Evolutionary conservation across 73 alveolate species (phyloP).

Genomic region (Symbiodinium pilosum): DNA sequence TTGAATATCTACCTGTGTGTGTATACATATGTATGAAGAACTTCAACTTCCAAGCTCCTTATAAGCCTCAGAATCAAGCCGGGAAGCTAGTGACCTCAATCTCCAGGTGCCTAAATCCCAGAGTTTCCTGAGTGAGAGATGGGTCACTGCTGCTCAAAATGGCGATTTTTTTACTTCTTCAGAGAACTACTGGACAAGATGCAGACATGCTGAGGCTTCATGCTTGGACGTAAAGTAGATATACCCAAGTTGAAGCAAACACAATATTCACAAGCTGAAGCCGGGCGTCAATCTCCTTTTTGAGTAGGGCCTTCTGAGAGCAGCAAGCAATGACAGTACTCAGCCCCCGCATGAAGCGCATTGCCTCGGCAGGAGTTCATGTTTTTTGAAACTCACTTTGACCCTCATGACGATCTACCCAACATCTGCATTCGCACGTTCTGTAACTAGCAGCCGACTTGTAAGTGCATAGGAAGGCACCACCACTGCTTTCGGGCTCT

Average conservation of each 20-base stretch:
- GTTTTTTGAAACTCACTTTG: too few species aligned
- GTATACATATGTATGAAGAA: too few species aligned
- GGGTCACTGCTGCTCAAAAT: too few species aligned
- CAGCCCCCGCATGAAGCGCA: constrained; percentile 57
- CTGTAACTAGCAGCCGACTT: too few species aligned
- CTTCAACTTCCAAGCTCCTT: not conserved
- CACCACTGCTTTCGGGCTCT: constrained; percentile 56
- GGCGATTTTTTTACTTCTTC: too few species aligned
- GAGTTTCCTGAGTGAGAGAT: not conserved
- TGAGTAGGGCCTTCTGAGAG: not conserved
- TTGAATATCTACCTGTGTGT: too few species aligned
- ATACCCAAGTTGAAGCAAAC: too few species aligned
- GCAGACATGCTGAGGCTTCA: too few species aligned
- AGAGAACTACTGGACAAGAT: too few species aligned
- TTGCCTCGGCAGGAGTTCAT: constrained; percentile 27
- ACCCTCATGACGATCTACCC: not conserved
- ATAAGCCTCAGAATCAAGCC: not conserved
- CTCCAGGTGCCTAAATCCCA: constrained; percentile 42
- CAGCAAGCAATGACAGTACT: not conserved
- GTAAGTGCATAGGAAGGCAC: not conserved
- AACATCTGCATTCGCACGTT: too few species aligned
- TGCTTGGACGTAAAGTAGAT: too few species aligned
- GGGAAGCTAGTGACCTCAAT: constrained; percentile 24
- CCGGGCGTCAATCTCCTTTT: not conserved
- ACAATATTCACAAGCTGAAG: too few species aligned